Conservation (phyloP, 352 stramenopile species). For the Phytophthora citricola region DNA sequence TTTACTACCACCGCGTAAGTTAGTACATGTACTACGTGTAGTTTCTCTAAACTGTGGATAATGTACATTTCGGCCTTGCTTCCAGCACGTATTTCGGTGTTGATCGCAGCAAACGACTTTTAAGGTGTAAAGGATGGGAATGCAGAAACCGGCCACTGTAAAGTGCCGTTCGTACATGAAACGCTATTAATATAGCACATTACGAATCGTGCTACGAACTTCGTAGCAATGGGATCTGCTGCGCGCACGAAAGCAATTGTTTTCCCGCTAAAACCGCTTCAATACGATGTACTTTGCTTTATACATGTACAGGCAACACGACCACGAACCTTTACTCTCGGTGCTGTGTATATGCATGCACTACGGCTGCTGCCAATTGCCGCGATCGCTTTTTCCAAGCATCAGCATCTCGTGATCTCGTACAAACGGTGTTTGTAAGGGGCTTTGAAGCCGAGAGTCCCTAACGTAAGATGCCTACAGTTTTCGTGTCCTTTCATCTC, state of each 20-base stretch:
- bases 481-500: background rate
- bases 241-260: slow-evolving; percentile 9
- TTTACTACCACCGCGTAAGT: slow-evolving; percentile 3
- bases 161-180: slow-evolving; percentile 13
- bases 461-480: background rate
- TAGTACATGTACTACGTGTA: background rate
- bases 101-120: slow-evolving; percentile 7
- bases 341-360: background rate
- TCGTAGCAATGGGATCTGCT: slow-evolving; percentile 4
- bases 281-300: background rate
- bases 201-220: too few relatives aligned
- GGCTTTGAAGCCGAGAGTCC: background rate
- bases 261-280: slow-evolving; percentile 2
- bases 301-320: too few relatives aligned
- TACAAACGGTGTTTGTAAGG: background rate
- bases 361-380: too few relatives aligned
- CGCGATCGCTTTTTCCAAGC: too few relatives aligned
- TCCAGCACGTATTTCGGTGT: slow-evolving; percentile 12
- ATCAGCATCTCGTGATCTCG: background rate
- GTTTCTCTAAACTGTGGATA: background rate
- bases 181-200: too few relatives aligned
- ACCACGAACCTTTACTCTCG: too few relatives aligned
- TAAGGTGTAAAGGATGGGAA: slow-evolving; percentile 24
- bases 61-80: background rate
- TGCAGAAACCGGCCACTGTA: slow-evolving; percentile 22